A percentile compares a stretch with the other conserved stretches of the same genome.
Evolutionary conservation across 2,329 filamentous ascomycete species (phyloP).

Genomic region (Plectosphaerella sp.): DNA sequence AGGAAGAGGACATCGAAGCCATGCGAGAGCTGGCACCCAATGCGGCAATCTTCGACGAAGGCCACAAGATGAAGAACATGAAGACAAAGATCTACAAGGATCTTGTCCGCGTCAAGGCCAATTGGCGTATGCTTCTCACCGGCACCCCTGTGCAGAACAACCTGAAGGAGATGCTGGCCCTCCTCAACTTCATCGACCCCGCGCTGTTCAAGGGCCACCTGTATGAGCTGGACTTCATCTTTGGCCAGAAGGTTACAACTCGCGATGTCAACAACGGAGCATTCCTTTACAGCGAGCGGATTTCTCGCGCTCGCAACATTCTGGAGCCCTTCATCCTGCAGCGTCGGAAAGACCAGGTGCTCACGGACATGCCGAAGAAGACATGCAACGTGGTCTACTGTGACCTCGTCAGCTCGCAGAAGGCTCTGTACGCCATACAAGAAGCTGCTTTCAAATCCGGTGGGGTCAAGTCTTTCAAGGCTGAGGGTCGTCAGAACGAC

Average conservation of each 20-base stretch:
- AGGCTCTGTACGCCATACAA: constrained; percentile 64
- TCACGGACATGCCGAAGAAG: constrained; percentile 80
- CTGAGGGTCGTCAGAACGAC: constrained; percentile 43
- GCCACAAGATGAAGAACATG: constrained; percentile 87
- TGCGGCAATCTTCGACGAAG: constrained; percentile 81
- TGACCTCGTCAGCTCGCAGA: constrained; percentile 69
- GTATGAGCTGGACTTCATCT: constrained; percentile 79
- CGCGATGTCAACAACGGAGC: constrained; percentile 76
- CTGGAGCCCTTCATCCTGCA: constrained; percentile 93
- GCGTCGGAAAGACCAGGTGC: constrained; percentile 86
- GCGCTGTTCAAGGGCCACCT: constrained; percentile 72
- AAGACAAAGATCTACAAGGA: constrained; percentile 77
- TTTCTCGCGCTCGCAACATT: constrained; percentile 83
- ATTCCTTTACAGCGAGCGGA: constrained; percentile 80
- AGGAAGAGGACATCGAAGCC: constrained; percentile 43
- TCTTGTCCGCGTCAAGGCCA: constrained; percentile 69
- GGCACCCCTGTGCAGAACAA: constrained; percentile 96
- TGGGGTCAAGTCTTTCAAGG: constrained; percentile 29
- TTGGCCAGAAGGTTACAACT: constrained; percentile 86
- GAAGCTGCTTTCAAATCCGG: constrained; percentile 59
- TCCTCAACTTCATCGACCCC: constrained; percentile 93
- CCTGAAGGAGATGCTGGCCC: constrained; percentile 81
- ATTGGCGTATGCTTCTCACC: constrained; percentile 82
- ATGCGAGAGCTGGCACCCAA: constrained; percentile 45
- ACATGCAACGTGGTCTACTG: constrained; percentile 75